Percentiles rank a stretch among this genome's conserved stretches.
Evolutionary conservation across 1,284 basidiomycete genomes (phyloP).

Genomic region (Sporisorium iseilematis-ciliati): DNA sequence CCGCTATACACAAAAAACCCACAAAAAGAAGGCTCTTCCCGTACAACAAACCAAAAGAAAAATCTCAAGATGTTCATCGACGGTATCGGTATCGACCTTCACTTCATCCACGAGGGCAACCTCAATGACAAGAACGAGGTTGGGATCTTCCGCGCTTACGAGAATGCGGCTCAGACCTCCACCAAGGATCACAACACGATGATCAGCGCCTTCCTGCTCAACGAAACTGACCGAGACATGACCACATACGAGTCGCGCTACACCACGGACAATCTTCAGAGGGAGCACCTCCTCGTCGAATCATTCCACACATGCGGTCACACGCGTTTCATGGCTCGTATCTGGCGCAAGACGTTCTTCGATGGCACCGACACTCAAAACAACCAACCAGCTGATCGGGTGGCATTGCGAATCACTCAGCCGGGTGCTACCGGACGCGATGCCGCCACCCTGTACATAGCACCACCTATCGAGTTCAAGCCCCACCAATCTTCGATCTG

Average conservation of each 20-base stretch:
- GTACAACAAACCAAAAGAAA: slow-evolving; percentile 3
- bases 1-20: neutral
- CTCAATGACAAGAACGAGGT: neutral
- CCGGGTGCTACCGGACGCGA: neutral
- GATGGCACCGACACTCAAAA: neutral
- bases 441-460: neutral
- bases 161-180: slow-evolving; percentile 6
- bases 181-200: neutral
- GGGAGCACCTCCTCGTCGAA: slow-evolving; percentile 8
- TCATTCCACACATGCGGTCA: slow-evolving; percentile 1
- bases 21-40: slow-evolving; percentile 4
- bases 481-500: slow-evolving; percentile 1
- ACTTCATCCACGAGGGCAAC: slow-evolving; percentile 21
- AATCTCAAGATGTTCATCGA: slow-evolving; percentile 25
- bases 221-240: slow-evolving; percentile 6
- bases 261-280: neutral
- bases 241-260: neutral
- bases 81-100: slow-evolving; percentile 28
- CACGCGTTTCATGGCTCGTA: slow-evolving; percentile 5
- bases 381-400: neutral
- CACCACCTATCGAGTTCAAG: neutral
- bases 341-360: slow-evolving; percentile 13
- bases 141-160: slow-evolving; percentile 11
- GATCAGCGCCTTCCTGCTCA: slow-evolving; percentile 21
- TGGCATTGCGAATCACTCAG: slow-evolving; percentile 1